Conservation (phyloP, 495 filamentous ascomycete genomes). For the Glarea lozoyensis region DNA sequence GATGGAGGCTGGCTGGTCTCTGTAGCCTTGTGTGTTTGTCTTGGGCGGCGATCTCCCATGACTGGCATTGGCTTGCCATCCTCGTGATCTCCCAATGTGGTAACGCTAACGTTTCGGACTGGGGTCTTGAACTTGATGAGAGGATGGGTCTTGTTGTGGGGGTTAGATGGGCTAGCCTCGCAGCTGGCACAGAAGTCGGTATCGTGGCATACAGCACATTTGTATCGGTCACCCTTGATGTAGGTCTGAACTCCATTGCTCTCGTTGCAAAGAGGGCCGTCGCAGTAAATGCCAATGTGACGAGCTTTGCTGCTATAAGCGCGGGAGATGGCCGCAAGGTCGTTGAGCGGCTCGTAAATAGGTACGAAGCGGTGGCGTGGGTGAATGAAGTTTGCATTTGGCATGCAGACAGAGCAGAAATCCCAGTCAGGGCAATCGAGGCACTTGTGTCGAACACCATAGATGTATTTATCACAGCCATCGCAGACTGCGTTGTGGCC, state of each 20-base stretch:
- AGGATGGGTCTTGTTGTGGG: conserved; percentile 89
- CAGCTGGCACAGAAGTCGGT: conserved; percentile 93
- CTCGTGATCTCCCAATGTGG: conserved; percentile 67
- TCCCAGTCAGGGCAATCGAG: conserved; percentile 97
- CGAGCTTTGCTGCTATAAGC: conserved; percentile 32
- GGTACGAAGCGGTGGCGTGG: conserved; percentile 84
- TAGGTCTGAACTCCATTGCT: conserved; percentile 44
- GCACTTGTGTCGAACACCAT: conserved; percentile 94
- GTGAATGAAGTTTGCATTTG: conserved; percentile 57
- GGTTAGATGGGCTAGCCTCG: conserved; percentile 75
- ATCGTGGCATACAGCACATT: conserved; percentile 95
- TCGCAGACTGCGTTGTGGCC: conserved; percentile 88
- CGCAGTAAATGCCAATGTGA: conserved; percentile 87
- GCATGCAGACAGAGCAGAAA: conserved; percentile 74
- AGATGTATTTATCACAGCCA: conserved; percentile 84
- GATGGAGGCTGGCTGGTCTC: conserved; percentile 41
- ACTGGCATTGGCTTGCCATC: conserved; percentile 46
- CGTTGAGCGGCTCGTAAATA: conserved; percentile 69
- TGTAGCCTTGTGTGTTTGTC: conserved; percentile 37
- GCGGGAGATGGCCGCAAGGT: conserved; percentile 26
- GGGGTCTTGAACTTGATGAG: conserved; percentile 96
- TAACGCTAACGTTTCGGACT: conserved; percentile 81
- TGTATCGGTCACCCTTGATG: conserved; percentile 83
- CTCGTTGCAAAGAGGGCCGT: conserved; percentile 79
- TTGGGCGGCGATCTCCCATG: conserved; percentile 55